Conservation (phyloP, 129 eudicot species). For the Artemisia argyi region DNA sequence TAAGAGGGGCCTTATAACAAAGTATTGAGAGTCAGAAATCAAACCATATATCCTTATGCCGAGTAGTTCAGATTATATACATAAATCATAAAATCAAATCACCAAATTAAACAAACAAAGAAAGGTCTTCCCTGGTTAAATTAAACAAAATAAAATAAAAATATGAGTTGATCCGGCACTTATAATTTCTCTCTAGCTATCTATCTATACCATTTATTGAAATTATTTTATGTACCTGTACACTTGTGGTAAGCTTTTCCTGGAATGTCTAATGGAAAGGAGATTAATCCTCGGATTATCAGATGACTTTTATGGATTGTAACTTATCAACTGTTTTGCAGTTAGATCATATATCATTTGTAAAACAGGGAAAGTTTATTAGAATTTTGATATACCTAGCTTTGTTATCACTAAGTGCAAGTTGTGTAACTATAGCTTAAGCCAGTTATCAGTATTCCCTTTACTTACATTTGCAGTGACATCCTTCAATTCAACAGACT, state of each 20-base stretch:
- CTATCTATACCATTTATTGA: neutral
- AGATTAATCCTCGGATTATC: slow-evolving; percentile 85
- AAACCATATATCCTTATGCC: too few species aligned
- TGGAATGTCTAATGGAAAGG: slow-evolving; percentile 87
- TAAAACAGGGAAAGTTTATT: slow-evolving; percentile 5
- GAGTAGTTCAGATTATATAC: too few species aligned
- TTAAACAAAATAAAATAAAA: slow-evolving; percentile 1
- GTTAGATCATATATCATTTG: slow-evolving; percentile 94
- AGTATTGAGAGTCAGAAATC: too few species aligned
- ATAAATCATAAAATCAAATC: too few species aligned
- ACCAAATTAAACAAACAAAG: too few species aligned
- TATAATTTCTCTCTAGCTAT: neutral
- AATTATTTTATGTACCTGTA: slow-evolving; percentile 44
- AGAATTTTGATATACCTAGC: neutral
- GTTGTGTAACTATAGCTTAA: too few species aligned
- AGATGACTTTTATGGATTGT: slow-evolving; percentile 64
- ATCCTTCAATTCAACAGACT: slow-evolving; percentile 67
- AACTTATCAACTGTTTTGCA: slow-evolving; percentile 86
- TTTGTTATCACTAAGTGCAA: too few species aligned
- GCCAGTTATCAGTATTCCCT: too few species aligned
- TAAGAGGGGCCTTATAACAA: too few species aligned
- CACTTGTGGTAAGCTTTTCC: slow-evolving; percentile 96
- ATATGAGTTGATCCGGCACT: neutral
- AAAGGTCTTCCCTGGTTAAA: slow-evolving; percentile 80
- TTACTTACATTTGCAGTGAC: slow-evolving; percentile 69